phyloP scores from a whole-genome alignment of 805 yeast species.

The Metschnikowia matae region DNA sequence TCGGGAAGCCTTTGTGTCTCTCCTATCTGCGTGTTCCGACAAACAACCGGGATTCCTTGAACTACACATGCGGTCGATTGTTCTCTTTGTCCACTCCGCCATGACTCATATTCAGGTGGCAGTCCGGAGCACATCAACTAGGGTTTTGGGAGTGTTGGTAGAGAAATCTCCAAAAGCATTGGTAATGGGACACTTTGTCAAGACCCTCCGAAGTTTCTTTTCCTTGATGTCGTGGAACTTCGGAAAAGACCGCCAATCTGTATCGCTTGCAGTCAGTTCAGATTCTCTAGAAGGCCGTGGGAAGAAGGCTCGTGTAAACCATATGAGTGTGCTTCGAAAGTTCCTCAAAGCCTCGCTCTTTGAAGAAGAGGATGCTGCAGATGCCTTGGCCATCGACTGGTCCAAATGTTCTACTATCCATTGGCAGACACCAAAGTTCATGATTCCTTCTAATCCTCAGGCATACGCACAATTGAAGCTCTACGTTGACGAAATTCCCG shows the following conservation, averaged over 20 bases:
- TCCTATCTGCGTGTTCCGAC: conserved; percentile 46
- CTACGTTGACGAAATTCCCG: conserved; percentile 40
- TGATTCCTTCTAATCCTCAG: conserved; percentile 50
- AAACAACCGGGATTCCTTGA: conserved; percentile 53
- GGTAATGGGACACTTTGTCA: conserved; percentile 61
- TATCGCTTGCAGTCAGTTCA: conserved; percentile 33
- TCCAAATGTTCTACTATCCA: conserved; percentile 29
- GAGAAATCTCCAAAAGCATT: conserved; percentile 51
- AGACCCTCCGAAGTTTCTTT: conserved; percentile 63
- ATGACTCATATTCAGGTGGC: conserved; percentile 87
- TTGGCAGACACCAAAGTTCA: conserved; percentile 47
- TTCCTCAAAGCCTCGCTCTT: conserved; percentile 46
- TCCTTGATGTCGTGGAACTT: conserved; percentile 73
- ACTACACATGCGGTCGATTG: conserved; percentile 54
- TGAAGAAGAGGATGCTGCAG: conserved; percentile 18
- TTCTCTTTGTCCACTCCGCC: conserved; percentile 80
- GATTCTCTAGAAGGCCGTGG: conserved; percentile 30
- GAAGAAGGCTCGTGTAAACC: conserved; percentile 37
- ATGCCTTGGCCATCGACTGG: conserved; percentile 12
- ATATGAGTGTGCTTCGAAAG: conserved; percentile 39
- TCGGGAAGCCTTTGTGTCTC: conserved; percentile 49
- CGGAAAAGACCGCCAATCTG: conserved; percentile 32
- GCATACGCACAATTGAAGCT: conserved; percentile 64
- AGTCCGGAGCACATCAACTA: conserved; percentile 71
- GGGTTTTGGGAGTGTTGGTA: conserved; percentile 59